phyloP scores from a whole-genome alignment of 2,329 filamentous ascomycete genomes.

The Chaetomium olivaceum region DNA sequence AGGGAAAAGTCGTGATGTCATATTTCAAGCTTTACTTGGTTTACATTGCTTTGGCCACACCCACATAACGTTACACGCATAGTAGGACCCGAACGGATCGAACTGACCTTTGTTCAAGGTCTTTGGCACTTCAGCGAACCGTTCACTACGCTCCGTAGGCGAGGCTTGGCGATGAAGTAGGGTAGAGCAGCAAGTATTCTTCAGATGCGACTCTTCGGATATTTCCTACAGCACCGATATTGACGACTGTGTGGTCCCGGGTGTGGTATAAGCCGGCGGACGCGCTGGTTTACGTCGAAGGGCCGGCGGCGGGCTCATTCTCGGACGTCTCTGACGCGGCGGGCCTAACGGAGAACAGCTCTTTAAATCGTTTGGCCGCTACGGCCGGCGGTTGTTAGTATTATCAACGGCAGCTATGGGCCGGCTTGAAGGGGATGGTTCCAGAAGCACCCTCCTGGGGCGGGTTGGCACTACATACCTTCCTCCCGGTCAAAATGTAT shows the following conservation, averaged over 20 bases:
- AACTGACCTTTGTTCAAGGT: neutral
- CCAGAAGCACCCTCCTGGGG: neutral
- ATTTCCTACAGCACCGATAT: neutral
- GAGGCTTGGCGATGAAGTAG: neutral
- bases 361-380: constrained; percentile 31
- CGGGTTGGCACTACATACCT: constrained; percentile 32
- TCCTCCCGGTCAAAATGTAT: constrained; percentile 50
- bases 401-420: neutral
- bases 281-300: constrained; percentile 5
- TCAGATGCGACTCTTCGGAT: neutral
- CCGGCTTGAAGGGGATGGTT: neutral
- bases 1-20: neutral
- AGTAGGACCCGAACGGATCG: neutral
- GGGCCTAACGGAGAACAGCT: constrained; percentile 24
- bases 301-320: constrained; percentile 12
- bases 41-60: neutral
- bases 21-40: neutral
- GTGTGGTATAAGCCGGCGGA: neutral
- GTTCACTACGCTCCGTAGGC: neutral
- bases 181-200: neutral
- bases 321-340: constrained; percentile 25
- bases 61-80: neutral
- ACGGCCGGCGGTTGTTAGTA: neutral
- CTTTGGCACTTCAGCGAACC: neutral
- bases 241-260: neutral